Evolutionary conservation across 345 rosid species (phyloP), one percentile per base, ranked within the genome.

Genomic region (Sisymbrium altissimum): DNA sequence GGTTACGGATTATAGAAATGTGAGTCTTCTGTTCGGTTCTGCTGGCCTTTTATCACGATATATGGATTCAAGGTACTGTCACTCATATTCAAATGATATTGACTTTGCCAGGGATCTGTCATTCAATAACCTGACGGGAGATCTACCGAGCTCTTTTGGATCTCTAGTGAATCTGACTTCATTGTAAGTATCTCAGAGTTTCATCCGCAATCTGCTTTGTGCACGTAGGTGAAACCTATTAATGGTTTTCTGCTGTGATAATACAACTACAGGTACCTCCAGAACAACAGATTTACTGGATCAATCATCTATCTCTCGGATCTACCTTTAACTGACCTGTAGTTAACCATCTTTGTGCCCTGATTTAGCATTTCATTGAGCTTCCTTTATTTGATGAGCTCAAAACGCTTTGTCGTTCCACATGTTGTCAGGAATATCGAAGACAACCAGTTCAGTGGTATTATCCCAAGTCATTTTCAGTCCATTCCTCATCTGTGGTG

Each of bases 201-300:
- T 53, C 3, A 71, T 15, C 32, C 49, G 41, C 61, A 65, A 40
- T 32, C 62, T 71, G 40, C 49, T 64, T 50, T 7, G 27, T 70
- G 76, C 61, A 35, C 21, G 27, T 43, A 41, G 49, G 52, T 69
- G 33, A 21, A 56, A 46, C 63, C 29, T 48, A 63, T 46, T 4
- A 15, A 30, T 50, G 33, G 9, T 15, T 64, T 48, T 0, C 14
- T 71, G 4, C 49, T 58, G 63, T 77, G 62, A 65, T 77, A 15
- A 58, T 56, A 48, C 64, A 77, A 39, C 46, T 66, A 59, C 86
- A 95, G 97, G 84, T 88, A 81, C 84, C 81, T 95, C 80, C 96
- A 84, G 88, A 86, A 81, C 71, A 95, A 95, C 83, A 79, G 72
- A 44, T 88, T 94, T 64, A 87, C 98, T 10, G 98, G 98, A 85